Percentiles rank a stretch among this genome's conserved stretches.
phyloP scores from a whole-genome alignment of 768 basidiomycete genomes.

The Rubroboletus satanas region DNA sequence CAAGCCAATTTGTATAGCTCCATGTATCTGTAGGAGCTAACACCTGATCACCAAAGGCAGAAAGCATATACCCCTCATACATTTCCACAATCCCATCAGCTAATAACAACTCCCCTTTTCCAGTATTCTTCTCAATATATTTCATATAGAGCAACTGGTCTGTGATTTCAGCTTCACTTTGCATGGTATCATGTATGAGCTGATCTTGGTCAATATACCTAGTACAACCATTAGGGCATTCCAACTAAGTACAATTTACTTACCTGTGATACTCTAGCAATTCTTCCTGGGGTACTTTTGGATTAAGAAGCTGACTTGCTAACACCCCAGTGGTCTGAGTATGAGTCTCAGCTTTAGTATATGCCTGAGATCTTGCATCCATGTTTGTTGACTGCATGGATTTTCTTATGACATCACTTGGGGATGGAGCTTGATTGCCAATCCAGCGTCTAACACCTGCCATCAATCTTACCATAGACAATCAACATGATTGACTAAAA shows the following conservation, averaged over 20 bases:
- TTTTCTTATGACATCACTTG: constrained; percentile 37
- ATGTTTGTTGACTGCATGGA: constrained; percentile 33
- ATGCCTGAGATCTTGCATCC: constrained; percentile 24
- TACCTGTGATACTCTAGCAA: constrained; percentile 71
- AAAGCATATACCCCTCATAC: constrained; percentile 20
- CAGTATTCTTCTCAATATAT: constrained; percentile 44
- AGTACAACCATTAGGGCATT: not conserved
- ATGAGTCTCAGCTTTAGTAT: constrained; percentile 28
- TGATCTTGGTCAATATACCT: constrained; percentile 77
- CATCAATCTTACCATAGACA: constrained; percentile 49
- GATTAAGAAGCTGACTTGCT: constrained; percentile 56
- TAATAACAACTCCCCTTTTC: constrained; percentile 10
- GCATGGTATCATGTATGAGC: constrained; percentile 56
- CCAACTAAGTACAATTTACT: constrained; percentile 11
- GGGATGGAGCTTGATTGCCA: constrained; percentile 45
- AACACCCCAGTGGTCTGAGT: constrained; percentile 53
- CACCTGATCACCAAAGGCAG: constrained; percentile 7
- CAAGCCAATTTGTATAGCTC: constrained; percentile 23
- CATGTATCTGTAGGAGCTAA: constrained; percentile 5
- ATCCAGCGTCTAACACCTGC: constrained; percentile 81
- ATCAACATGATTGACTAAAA: constrained; percentile 21
- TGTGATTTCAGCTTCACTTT: constrained; percentile 50
- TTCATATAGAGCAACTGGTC: constrained; percentile 54
- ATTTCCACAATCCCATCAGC: constrained; percentile 14
- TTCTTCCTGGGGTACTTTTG: constrained; percentile 60